Conservation (phyloP, 2,329 filamentous ascomycete species). For the Botrytis pseudocinerea region DNA sequence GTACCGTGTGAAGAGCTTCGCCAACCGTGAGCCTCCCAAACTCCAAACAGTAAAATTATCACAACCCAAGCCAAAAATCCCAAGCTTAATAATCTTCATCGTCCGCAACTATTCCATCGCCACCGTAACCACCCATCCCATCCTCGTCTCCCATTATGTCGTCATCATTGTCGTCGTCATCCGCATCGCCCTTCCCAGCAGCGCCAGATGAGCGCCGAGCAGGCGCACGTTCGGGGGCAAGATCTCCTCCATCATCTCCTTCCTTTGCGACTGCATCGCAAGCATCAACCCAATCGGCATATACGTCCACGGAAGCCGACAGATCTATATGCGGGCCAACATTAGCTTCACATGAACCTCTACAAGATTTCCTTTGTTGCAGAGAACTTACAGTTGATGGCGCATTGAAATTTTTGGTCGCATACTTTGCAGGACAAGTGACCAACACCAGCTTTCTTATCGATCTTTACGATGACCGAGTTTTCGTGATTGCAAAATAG, state of each 20-base stretch:
- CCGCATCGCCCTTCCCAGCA: conserved; percentile 36
- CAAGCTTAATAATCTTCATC: conserved; percentile 55
- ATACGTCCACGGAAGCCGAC: conserved; percentile 89
- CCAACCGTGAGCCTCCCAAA: conserved; percentile 17
- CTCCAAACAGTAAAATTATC: conserved; percentile 11
- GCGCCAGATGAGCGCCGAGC: conserved; percentile 28
- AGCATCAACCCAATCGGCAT: conserved; percentile 98
- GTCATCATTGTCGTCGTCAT: conserved; percentile 43
- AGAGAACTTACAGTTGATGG: conserved; percentile 73
- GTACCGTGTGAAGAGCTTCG: neutral
- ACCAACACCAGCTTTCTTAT: conserved; percentile 88
- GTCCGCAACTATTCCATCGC: conserved; percentile 55
- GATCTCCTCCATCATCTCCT: conserved; percentile 43
- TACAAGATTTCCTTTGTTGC: conserved; percentile 1
- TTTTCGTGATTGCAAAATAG: conserved; percentile 99
- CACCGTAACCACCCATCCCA: conserved; percentile 53
- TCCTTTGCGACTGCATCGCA: conserved; percentile 71
- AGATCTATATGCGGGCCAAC: conserved; percentile 59
- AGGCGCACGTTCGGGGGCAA: conserved; percentile 32
- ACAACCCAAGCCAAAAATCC: neutral
- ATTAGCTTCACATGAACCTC: conserved; percentile 26
- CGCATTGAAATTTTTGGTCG: conserved; percentile 89
- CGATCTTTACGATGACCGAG: conserved; percentile 84
- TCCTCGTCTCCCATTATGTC: conserved; percentile 45
- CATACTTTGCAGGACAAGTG: conserved; percentile 89